phyloP scores from a whole-genome alignment of 129 eudicot genomes.

The Tagetes erecta region DNA sequence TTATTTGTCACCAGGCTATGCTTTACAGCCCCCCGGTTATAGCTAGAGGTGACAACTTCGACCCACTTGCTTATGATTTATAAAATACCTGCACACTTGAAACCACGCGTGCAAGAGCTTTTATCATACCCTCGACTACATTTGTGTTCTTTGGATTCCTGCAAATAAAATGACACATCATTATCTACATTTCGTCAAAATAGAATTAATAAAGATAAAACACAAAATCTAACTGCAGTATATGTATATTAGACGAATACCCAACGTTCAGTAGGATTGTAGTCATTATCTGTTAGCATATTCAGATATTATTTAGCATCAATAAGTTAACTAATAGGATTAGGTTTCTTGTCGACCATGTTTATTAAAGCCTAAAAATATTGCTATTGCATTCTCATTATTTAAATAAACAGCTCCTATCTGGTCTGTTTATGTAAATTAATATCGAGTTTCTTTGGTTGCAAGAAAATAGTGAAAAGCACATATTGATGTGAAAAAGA shows the following conservation, averaged over 20 bases:
- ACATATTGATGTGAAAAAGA: constrained; percentile 3
- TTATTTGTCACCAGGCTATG: not conserved
- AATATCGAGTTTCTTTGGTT: constrained; percentile 3
- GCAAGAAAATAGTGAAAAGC: not conserved
- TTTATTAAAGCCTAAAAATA: not conserved
- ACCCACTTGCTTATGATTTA: constrained; percentile 1
- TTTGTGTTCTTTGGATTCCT: constrained; percentile 98
- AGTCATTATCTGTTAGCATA: not conserved
- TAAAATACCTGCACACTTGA: constrained; percentile 67
- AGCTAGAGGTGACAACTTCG: constrained; percentile 10
- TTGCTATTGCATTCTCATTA: not conserved
- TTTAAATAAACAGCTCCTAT: not conserved
- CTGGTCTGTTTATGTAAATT: not conserved
- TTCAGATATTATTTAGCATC: not conserved
- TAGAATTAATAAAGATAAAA: not conserved
- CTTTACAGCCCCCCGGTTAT: constrained; percentile 1
- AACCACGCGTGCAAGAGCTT: constrained; percentile 97
- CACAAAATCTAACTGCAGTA: not conserved
- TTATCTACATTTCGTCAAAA: constrained; percentile 22
- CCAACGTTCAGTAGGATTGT: not conserved
- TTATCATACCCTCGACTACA: constrained; percentile 92
- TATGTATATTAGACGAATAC: not conserved
- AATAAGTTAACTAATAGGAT: not conserved
- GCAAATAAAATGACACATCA: constrained; percentile 22
- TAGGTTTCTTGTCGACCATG: constrained; percentile 7